phyloP scores from a whole-genome alignment of 441 rosid genomes.

The Pelargonium citronellum region DNA sequence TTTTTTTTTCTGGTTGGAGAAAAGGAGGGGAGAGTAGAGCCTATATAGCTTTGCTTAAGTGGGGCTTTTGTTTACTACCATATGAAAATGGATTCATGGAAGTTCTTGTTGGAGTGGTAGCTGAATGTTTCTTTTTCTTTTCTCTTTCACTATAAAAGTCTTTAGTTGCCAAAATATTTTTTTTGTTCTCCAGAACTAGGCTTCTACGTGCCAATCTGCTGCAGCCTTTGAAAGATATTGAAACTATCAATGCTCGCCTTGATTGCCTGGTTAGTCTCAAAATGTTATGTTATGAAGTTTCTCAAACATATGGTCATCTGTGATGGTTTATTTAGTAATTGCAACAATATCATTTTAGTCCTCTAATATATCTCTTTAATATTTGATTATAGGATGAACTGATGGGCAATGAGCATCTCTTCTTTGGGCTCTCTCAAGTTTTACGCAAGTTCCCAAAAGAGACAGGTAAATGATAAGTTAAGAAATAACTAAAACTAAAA shows the following conservation, averaged over 20 bases:
- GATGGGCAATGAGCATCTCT: constrained; percentile 89
- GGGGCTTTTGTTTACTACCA: not conserved
- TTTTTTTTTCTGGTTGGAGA: not conserved
- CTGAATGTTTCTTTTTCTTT: not conserved
- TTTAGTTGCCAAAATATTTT: constrained; percentile 13
- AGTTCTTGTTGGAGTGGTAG: not conserved
- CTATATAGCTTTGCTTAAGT: not conserved
- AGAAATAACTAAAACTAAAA: constrained; percentile 11
- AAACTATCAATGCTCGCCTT: constrained; percentile 88
- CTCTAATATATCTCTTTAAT: constrained; percentile 20
- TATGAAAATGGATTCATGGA: not conserved
- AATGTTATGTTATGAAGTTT: constrained; percentile 20
- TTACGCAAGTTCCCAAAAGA: constrained; percentile 95
- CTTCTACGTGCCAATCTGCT: constrained; percentile 96
- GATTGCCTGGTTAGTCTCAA: constrained; percentile 84
- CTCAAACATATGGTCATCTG: constrained; percentile 4
- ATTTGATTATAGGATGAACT: constrained; percentile 72
- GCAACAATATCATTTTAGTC: constrained; percentile 15
- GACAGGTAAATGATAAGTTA: constrained; percentile 50
- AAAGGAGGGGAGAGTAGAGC: not conserved
- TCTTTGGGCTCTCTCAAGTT: constrained; percentile 94
- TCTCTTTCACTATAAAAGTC: not conserved
- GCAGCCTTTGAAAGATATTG: constrained; percentile 94
- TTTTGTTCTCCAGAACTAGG: constrained; percentile 70
- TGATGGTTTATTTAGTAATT: not conserved